Conservation (phyloP, 192 early-diverging fungal genomes). For the Linnemannia hyalina region DNA sequence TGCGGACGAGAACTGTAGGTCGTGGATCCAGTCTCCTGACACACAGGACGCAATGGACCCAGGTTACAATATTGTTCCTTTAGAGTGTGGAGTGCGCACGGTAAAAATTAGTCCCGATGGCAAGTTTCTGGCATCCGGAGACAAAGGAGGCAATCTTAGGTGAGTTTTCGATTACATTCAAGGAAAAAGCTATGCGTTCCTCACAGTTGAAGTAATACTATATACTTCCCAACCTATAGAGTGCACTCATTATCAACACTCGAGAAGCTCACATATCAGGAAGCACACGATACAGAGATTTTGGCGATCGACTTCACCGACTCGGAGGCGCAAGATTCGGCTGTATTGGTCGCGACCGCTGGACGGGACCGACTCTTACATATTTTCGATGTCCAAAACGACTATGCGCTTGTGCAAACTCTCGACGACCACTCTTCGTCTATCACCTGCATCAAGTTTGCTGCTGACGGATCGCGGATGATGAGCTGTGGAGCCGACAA, state of each 20-base stretch:
- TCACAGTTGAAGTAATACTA: not conserved
- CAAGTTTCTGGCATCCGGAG: slow-evolving; percentile 76
- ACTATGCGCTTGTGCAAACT: slow-evolving; percentile 79
- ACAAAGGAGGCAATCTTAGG: slow-evolving; percentile 79
- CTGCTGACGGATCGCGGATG: slow-evolving; percentile 70
- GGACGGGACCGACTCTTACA: slow-evolving; percentile 84
- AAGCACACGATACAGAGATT: slow-evolving; percentile 86
- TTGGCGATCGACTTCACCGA: slow-evolving; percentile 81
- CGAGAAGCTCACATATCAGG: slow-evolving; percentile 72
- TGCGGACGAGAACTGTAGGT: slow-evolving; percentile 44
- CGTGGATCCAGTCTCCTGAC: slow-evolving; percentile 39
- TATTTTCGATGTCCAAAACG: slow-evolving; percentile 73
- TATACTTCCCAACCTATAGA: slow-evolving; percentile 31
- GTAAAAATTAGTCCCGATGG: slow-evolving; percentile 75
- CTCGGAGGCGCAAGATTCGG: slow-evolving; percentile 33
- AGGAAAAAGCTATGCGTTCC: not conserved
- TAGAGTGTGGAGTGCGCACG: slow-evolving; percentile 76
- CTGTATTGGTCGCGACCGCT: slow-evolving; percentile 76
- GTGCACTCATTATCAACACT: slow-evolving; percentile 73
- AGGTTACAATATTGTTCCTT: slow-evolving; percentile 45
- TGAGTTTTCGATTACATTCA: slow-evolving; percentile 9
- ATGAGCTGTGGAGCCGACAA: slow-evolving; percentile 89
- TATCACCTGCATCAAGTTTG: slow-evolving; percentile 80
- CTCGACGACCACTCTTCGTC: slow-evolving; percentile 90
- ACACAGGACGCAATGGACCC: slow-evolving; percentile 40